Base-by-base conservation (phyloP, 1,139 yeast species). In the Geotrichum australiense region DNA sequence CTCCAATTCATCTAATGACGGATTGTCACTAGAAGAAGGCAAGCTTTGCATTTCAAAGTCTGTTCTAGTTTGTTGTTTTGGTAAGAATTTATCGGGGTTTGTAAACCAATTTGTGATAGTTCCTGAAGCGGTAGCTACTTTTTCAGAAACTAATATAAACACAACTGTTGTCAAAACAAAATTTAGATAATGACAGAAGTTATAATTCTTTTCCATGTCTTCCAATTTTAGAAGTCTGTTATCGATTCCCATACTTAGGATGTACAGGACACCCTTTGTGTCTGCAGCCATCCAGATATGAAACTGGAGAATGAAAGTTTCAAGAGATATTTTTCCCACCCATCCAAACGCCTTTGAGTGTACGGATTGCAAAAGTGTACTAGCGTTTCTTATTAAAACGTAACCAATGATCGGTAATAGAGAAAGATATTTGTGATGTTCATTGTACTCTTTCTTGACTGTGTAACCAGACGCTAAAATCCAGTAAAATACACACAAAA, bases 271-370 rank as follows among this genome's bases (percentile, higher is more conserved):
- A 6, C 54, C 56, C 27, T 46, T 48, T 21, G 57, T 50, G 29
- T 53, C 57, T 4, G 53, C 56, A 7, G 56, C 57, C 52, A 53
- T 44, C 54, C 54, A 53, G 19, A 53, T 50, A 30, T 53, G 57
- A 35, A 51, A 51, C 32, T 53, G 56, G 20, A 53, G 39, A 21
- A 53, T 53, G 39, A 53, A 53, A 4, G 57, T 53, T 34, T 53
- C 57, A 22, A 53, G 45, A 12, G 57, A 53, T 38, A 53, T 50
- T 14, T 49, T 46, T 21, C 57, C 57, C 18, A 53, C 38, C 50
- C 53, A 53, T 4, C 53, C 53, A 40, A 47, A 51, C 16, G 44
- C 43, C 12, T 48, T 41, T 10, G 57, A 53, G 42, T 53, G 50
- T 4, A 45, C 37, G 41, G 47, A 45, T 8, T 48, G 45, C 18